Percentiles rank a stretch among this genome's conserved stretches.
phyloP scores from a whole-genome alignment of 1,284 basidiomycete genomes.

The Amylostereum chailletii region DNA sequence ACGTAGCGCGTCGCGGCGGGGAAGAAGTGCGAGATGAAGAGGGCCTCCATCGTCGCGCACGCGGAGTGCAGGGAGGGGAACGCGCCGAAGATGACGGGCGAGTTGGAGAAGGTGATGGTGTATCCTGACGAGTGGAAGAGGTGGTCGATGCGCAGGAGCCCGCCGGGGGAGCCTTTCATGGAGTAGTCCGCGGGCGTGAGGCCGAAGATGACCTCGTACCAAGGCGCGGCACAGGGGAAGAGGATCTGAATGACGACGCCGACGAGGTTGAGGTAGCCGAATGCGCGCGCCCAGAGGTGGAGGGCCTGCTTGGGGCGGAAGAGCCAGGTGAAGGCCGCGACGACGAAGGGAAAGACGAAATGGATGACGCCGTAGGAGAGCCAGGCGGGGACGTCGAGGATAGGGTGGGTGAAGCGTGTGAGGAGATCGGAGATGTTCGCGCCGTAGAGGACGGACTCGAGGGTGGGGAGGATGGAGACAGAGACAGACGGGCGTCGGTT shows the following conservation, averaged over 20 bases:
- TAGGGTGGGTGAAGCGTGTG: slow-evolving; percentile 86
- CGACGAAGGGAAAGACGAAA: slow-evolving; percentile 78
- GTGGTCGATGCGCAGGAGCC: slow-evolving; percentile 86
- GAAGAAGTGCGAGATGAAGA: slow-evolving; percentile 96
- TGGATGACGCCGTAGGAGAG: slow-evolving; percentile 92
- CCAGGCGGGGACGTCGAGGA: slow-evolving; percentile 93
- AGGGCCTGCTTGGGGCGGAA: slow-evolving; percentile 75
- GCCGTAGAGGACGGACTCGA: slow-evolving; percentile 92
- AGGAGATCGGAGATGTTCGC: slow-evolving; percentile 96
- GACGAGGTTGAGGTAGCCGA: slow-evolving; percentile 90
- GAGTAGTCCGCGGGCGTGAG: slow-evolving; percentile 90
- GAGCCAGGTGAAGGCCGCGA: slow-evolving; percentile 72
- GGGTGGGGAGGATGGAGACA: slow-evolving; percentile 87
- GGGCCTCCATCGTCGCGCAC: slow-evolving; percentile 85
- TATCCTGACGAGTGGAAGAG: slow-evolving; percentile 80
- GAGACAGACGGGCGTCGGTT: slow-evolving; percentile 75
- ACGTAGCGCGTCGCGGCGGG: slow-evolving; percentile 59
- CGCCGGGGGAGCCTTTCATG: slow-evolving; percentile 90
- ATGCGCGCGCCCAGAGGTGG: slow-evolving; percentile 81
- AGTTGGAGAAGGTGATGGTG: slow-evolving; percentile 77
- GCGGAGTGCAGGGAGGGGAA: slow-evolving; percentile 93
- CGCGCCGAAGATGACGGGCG: slow-evolving; percentile 94
- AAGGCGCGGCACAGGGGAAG: slow-evolving; percentile 91
- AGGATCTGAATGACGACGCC: slow-evolving; percentile 88
- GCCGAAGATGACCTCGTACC: slow-evolving; percentile 98